Conservation (phyloP, 305 asterid species). For the Fraxinus dipetala region DNA sequence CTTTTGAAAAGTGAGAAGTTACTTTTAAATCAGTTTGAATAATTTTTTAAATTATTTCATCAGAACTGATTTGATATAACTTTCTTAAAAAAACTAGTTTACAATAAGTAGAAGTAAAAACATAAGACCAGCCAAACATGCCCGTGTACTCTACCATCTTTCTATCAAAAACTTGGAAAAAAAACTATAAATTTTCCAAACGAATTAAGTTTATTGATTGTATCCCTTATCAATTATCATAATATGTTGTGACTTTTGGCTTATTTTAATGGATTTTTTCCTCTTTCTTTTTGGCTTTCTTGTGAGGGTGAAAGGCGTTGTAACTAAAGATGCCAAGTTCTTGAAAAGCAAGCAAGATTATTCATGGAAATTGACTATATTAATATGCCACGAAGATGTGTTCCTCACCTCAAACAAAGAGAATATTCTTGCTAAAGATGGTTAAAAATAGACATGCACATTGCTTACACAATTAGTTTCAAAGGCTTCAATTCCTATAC, state of each 20-base stretch:
- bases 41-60: background rate
- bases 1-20: background rate
- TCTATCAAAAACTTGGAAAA: background rate
- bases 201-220: background rate
- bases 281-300: constrained; percentile 10
- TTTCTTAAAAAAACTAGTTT: background rate
- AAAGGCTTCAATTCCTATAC: background rate
- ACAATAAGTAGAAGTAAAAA: background rate
- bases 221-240: background rate
- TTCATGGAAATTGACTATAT: background rate
- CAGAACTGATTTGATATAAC: background rate
- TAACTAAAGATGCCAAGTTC: constrained; percentile 5
- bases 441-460: background rate
- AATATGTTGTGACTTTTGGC: background rate
- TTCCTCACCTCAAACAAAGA: constrained; percentile 20
- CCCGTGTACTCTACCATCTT: background rate
- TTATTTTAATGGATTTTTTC: background rate
- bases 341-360: background rate
- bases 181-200: background rate
- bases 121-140: background rate
- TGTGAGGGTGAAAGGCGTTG: constrained; percentile 19
- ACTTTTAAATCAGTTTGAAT: background rate
- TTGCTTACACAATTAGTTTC: background rate
- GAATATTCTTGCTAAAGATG: constrained; percentile 25
- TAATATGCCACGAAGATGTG: constrained; percentile 11